Percentiles rank a stretch among this genome's conserved stretches.
These are phyloP conservation scores for Mycena metata DNA, from an alignment of 768 basidiomycete genomes.

Conservation along the genomic window DNA sequence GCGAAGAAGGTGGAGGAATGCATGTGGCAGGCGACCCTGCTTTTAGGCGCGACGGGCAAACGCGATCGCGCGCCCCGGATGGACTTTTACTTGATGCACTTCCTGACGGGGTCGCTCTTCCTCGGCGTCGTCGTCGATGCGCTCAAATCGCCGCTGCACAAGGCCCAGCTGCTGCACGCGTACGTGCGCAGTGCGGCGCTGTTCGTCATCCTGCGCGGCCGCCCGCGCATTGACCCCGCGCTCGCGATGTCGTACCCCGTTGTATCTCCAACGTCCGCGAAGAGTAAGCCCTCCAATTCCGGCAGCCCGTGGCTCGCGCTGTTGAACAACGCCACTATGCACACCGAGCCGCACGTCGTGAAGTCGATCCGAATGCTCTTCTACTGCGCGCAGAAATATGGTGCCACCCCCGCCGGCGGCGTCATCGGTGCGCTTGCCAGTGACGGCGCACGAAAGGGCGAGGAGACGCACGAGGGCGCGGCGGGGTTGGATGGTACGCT, in stretches of 20 bases:
- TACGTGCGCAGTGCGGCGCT: slow-evolving; percentile 56
- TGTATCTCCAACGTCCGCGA: slow-evolving; percentile 57
- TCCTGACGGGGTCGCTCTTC: slow-evolving; percentile 67
- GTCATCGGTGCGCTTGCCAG: slow-evolving; percentile 61
- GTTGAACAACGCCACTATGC: slow-evolving; percentile 54
- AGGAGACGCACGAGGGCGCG: slow-evolving; percentile 56
- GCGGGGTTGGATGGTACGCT: slow-evolving; percentile 65
- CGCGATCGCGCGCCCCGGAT: slow-evolving; percentile 62
- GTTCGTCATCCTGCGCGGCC: slow-evolving; percentile 58
- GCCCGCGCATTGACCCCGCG: slow-evolving; percentile 64
- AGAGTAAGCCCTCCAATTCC: no score
- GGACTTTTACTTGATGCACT: slow-evolving; percentile 73
- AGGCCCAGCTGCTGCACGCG: slow-evolving; percentile 59
- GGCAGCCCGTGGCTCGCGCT: slow-evolving; percentile 68
- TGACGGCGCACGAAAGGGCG: no score
- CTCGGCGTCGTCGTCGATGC: slow-evolving; percentile 56
- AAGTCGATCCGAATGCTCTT: slow-evolving; percentile 64
- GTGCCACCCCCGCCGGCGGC: slow-evolving; percentile 53
- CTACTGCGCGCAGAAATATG: slow-evolving; percentile 64
- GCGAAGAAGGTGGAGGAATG: slow-evolving; percentile 64
- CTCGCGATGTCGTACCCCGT: slow-evolving; percentile 60
- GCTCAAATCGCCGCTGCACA: slow-evolving; percentile 50
- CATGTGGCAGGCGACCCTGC: slow-evolving; percentile 61
- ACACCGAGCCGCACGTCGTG: slow-evolving; percentile 66
- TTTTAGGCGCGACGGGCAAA: slow-evolving; percentile 62